phyloP scores from a whole-genome alignment of 1,139 yeast genomes.

The Pneumocystis carinii region DNA sequence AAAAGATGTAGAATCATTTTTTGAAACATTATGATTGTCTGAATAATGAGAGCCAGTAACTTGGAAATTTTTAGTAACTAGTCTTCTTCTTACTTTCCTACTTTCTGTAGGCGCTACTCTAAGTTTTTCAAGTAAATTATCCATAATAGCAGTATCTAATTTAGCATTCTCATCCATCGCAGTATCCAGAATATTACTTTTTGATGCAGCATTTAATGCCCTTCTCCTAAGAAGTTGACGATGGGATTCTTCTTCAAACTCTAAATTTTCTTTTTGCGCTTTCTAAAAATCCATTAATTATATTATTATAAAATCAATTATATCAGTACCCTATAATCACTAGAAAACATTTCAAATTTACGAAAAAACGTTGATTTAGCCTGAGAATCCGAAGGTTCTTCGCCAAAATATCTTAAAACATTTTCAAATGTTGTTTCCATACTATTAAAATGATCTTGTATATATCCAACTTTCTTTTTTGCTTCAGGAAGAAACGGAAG shows the following conservation, averaged over 20 bases:
- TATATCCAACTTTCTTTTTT: constrained; percentile 38
- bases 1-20: background rate
- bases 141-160: constrained; percentile 39
- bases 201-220: constrained; percentile 12
- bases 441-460: constrained; percentile 41
- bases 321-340: constrained; percentile 47
- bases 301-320: constrained; percentile 59
- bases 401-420: constrained; percentile 73
- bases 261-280: constrained; percentile 46
- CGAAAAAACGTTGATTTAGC: constrained; percentile 56
- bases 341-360: constrained; percentile 57
- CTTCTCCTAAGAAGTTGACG: constrained; percentile 35
- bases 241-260: constrained; percentile 40
- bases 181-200: constrained; percentile 11
- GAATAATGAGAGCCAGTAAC: background rate
- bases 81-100: constrained; percentile 7
- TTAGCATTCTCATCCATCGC: constrained; percentile 20
- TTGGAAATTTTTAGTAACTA: constrained; percentile 3
- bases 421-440: constrained; percentile 42
- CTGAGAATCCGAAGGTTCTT: constrained; percentile 45
- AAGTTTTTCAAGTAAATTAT: constrained; percentile 52
- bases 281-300: constrained; percentile 55
- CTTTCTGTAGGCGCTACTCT: constrained; percentile 57
- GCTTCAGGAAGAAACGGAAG: constrained; percentile 46
- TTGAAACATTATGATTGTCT: background rate